Evolutionary conservation across 2,329 filamentous ascomycete species (phyloP).

Genomic region (Ramularia collo-cygni): DNA sequence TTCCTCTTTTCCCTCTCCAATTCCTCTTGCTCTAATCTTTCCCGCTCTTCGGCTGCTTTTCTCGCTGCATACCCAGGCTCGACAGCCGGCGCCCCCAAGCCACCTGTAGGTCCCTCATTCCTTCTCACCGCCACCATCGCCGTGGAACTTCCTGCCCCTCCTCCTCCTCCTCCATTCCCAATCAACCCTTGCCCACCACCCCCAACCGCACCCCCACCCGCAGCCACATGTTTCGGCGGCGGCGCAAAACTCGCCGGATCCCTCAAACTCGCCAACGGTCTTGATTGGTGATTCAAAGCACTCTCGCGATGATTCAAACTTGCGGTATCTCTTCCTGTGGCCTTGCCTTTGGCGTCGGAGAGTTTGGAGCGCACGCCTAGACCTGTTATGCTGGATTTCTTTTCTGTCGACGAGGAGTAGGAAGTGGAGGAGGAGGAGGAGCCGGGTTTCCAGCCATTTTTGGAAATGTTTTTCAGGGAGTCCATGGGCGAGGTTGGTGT

Average conservation of each 20-base stretch:
- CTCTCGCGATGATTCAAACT: conserved; percentile 30
- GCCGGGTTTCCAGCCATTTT: too few species aligned
- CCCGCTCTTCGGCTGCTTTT: conserved; percentile 24
- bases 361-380: conserved; percentile 37
- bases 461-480: too few species aligned
- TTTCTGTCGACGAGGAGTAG: too few species aligned
- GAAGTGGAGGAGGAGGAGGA: too few species aligned
- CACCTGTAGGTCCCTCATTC: conserved; percentile 28
- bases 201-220: conserved; percentile 33
- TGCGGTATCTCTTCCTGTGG: conserved; percentile 39
- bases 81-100: conserved; percentile 39
- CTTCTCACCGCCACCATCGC: conserved; percentile 3
- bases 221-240: conserved; percentile 59
- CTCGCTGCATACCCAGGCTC: conserved; percentile 23
- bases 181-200: conserved; percentile 1
- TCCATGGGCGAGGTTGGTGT: too few species aligned
- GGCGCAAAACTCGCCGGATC: conserved; percentile 70
- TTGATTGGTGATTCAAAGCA: conserved; percentile 47
- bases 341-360: conserved; percentile 29
- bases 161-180: too few species aligned
- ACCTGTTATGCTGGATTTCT: conserved; percentile 35
- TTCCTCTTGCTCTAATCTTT: conserved; percentile 30
- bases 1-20: conserved; percentile 32
- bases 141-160: conserved; percentile 33
- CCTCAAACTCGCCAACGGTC: conserved; percentile 62